phyloP scores from a whole-genome alignment of 805 yeast genomes.

The Nakazawaea anatomiae region DNA sequence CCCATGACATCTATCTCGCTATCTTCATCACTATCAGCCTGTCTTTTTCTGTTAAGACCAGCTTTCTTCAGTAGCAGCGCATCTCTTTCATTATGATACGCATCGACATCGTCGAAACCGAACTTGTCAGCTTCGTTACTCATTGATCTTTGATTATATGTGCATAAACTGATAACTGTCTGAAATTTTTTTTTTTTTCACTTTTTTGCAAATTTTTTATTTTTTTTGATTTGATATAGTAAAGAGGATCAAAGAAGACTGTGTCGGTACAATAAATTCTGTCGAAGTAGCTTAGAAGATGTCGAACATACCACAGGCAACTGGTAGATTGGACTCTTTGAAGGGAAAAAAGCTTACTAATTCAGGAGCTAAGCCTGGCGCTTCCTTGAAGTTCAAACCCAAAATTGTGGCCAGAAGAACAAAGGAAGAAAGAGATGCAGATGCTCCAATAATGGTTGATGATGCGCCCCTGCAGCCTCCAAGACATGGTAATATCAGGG shows the following conservation, averaged over 20 bases:
- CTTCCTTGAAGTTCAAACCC: conserved; percentile 65
- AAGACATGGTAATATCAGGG: conserved; percentile 28
- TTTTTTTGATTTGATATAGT: too few species aligned
- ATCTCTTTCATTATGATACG: conserved; percentile 56
- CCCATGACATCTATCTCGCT: conserved; percentile 55
- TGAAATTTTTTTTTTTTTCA: conserved; percentile 12
- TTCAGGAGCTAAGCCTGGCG: conserved; percentile 19
- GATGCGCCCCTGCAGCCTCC: conserved; percentile 8
- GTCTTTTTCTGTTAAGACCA: conserved; percentile 32
- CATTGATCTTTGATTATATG: conserved; percentile 11
- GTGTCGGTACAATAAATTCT: too few species aligned
- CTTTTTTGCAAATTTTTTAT: too few species aligned
- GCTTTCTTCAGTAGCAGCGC: conserved; percentile 52
- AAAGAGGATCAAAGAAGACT: background rate
- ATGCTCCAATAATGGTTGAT: conserved; percentile 43
- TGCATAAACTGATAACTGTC: background rate
- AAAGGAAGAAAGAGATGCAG: conserved; percentile 77
- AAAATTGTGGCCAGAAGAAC: conserved; percentile 80
- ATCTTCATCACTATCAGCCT: conserved; percentile 30
- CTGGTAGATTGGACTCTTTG: conserved; percentile 29
- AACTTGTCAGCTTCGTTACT: conserved; percentile 19
- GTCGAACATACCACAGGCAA: conserved; percentile 14
- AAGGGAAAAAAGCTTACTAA: conserved; percentile 14
- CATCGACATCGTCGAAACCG: conserved; percentile 64
- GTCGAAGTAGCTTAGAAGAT: background rate